Evolutionary conservation across 208 protist species (phyloP), one percentile per base, ranked within the genome.

Genomic region (Acanthamoeba divionensis): DNA sequence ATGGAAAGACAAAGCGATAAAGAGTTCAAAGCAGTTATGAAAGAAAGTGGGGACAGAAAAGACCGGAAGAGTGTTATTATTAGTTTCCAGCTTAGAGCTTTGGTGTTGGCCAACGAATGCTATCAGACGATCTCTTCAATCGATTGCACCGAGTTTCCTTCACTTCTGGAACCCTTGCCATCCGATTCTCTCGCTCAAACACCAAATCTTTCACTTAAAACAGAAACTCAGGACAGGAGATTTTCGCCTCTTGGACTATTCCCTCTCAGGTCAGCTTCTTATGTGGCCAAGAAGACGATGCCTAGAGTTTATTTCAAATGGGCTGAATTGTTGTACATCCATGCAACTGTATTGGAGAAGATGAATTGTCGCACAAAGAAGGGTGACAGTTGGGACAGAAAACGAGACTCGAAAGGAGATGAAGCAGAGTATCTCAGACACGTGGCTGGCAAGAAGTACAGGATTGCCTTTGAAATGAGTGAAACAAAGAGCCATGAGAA

Each of bases 231-330:
- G n/a, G n/a, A n/a, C n/a, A n/a, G n/a, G n/a, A n/a, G n/a, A n/a
- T n/a, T n/a, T n/a, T n/a, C n/a, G n/a, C n/a, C n/a, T n/a, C n/a
- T n/a, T n/a, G n/a, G n/a, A n/a, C n/a, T 83, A 47, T 62, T 41
- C 31, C 73, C 73, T 47, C 73, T 65, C 50, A 47, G 73, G 48
- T 83, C 73, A 36, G 73, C 73, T 36, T 83, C 73, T 7, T 83
- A 65, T 38, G 63, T 83, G 50, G 73, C 50, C 44, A 83, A 83
- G 73, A 83, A 83, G 79, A 88, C 57, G 79, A 88, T 71, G 50
- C 57, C 57, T 44, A 71, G 65, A 13, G 79, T 88, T 60, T 88
- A 71, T 60, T 88, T 71, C 79, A 18, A 33, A 10, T 88, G 79
- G 79, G 79, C 55, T 44, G 79, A 88, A 31, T 47, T 88, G 31